phyloP scores from a whole-genome alignment of 2,329 filamentous ascomycete genomes.

The Aspergillus sp. region DNA sequence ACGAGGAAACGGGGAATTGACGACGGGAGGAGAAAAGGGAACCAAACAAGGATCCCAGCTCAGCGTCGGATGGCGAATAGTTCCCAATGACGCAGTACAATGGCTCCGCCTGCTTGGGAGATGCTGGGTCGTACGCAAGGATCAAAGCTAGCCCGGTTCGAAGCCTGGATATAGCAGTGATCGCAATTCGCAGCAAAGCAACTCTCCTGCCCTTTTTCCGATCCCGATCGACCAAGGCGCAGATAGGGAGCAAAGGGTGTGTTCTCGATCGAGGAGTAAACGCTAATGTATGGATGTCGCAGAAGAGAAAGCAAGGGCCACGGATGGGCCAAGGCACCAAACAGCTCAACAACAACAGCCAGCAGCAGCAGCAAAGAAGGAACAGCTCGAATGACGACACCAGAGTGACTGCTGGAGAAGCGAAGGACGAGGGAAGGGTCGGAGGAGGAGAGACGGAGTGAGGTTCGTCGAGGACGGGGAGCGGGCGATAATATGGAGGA shows the following conservation, averaged over 20 bases:
- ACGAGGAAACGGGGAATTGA: slow-evolving; percentile 22
- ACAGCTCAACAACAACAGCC: background rate
- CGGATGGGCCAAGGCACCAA: slow-evolving; percentile 15
- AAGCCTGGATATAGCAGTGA: background rate
- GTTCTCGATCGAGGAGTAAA: background rate
- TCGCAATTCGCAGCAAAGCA: background rate
- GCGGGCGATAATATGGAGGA: slow-evolving; percentile 8
- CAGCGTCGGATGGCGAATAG: background rate
- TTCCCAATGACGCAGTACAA: slow-evolving; percentile 2
- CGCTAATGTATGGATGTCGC: slow-evolving; percentile 12
- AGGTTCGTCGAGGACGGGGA: background rate
- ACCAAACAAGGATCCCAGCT: slow-evolving; percentile 3
- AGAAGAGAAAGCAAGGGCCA: slow-evolving; percentile 21
- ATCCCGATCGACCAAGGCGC: slow-evolving; percentile 14
- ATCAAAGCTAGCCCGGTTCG: background rate
- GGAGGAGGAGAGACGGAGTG: slow-evolving; percentile 2
- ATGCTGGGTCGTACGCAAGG: slow-evolving; percentile 10
- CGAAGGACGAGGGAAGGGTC: background rate
- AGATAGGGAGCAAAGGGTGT: slow-evolving; percentile 8
- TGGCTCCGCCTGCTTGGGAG: slow-evolving; percentile 8
- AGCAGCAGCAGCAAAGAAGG: slow-evolving; percentile 7
- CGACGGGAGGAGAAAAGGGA: slow-evolving; percentile 10
- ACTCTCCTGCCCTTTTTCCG: slow-evolving; percentile 1
- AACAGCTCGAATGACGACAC: background rate
- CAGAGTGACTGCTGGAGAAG: background rate